Evolutionary conservation across 2,329 filamentous ascomycete species (phyloP).

Genomic region (Diaporthe humulicola): DNA sequence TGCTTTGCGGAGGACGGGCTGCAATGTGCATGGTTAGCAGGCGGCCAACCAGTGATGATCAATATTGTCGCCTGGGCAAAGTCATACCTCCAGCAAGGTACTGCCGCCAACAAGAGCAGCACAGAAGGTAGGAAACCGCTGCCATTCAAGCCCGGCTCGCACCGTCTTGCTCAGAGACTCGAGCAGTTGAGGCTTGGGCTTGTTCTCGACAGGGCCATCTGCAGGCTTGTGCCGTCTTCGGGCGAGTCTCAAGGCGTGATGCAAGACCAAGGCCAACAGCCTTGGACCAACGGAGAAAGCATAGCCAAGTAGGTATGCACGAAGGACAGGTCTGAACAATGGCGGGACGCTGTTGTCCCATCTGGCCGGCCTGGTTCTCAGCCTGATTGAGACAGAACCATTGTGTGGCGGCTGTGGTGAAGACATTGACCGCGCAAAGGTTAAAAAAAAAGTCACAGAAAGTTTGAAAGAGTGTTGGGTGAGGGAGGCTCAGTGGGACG

Average conservation of each 20-base stretch:
- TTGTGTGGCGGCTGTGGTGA: background rate
- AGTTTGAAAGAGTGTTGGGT: background rate
- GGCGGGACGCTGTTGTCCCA: constrained; percentile 59
- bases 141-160: constrained; percentile 64
- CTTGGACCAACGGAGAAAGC: constrained; percentile 70
- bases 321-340: constrained; percentile 66
- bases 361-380: background rate
- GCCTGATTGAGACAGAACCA: background rate
- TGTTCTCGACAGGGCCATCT: constrained; percentile 47
- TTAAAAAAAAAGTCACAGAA: background rate
- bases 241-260: constrained; percentile 52
- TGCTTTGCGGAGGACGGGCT: constrained; percentile 34
- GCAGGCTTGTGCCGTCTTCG: constrained; percentile 49
- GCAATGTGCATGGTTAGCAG: background rate
- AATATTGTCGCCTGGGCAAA: background rate
- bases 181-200: constrained; percentile 49
- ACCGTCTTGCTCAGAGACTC: constrained; percentile 58
- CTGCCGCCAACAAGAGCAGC: constrained; percentile 71
- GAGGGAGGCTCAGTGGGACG: background rate
- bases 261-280: constrained; percentile 66
- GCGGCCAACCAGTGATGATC: no score
- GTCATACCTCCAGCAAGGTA: constrained; percentile 70
- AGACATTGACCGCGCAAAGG: constrained; percentile 9
- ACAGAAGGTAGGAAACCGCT: constrained; percentile 74
- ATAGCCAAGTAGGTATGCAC: constrained; percentile 73